These are phyloP conservation scores for Amylocystis lapponica DNA, from an alignment of 768 basidiomycete genomes.

Conservation along the genomic window DNA sequence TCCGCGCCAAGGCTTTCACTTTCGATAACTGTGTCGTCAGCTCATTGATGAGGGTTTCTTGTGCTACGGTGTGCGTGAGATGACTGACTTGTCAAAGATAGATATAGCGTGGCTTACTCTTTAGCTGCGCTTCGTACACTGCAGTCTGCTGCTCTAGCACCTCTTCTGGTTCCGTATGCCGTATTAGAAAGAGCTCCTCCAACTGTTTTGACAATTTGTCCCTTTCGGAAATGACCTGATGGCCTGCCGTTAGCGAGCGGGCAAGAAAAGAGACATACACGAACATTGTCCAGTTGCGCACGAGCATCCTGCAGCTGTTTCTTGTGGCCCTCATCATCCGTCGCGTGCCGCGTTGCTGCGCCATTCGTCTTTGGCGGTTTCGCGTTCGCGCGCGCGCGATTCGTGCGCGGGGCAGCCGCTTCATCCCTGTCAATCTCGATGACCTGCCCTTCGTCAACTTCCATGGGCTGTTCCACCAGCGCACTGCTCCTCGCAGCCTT, in stretches of 20 bases:
- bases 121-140: conserved; percentile 46
- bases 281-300: conserved; percentile 22
- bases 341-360: not conserved
- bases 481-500: conserved; percentile 1
- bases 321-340: conserved; percentile 5
- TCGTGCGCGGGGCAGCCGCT: conserved; percentile 1
- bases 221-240: conserved; percentile 17
- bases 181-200: conserved; percentile 51
- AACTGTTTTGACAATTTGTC: conserved; percentile 44
- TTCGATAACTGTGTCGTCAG: conserved; percentile 46
- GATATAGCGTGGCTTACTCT: conserved; percentile 35
- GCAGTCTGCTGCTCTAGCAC: conserved; percentile 40
- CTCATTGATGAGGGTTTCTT: conserved; percentile 49
- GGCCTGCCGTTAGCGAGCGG: not conserved
- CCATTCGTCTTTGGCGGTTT: conserved; percentile 9
- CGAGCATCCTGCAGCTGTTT: conserved; percentile 14
- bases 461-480: conserved; percentile 7
- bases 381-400: conserved; percentile 4
- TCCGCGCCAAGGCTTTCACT: conserved; percentile 45
- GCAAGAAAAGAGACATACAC: not conserved
- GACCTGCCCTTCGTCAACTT: conserved; percentile 10
- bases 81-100: conserved; percentile 1
- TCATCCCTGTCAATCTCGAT: conserved; percentile 11
- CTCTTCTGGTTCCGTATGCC: conserved; percentile 63
- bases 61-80: conserved; percentile 35